phyloP scores from a whole-genome alignment of 1,284 basidiomycete genomes.

The Puccinia novopanici region DNA sequence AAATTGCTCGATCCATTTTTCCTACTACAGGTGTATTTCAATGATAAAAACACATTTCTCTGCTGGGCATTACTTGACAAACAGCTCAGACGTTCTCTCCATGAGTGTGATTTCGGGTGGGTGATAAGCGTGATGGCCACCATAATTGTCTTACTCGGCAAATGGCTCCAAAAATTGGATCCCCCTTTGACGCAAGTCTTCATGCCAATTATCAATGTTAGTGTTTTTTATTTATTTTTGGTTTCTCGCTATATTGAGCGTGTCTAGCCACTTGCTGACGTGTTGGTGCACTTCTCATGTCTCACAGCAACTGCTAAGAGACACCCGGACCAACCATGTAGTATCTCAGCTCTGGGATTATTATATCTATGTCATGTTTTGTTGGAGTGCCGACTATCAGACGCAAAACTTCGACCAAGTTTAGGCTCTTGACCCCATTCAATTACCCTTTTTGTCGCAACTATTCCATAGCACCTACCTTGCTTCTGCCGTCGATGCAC shows the following conservation, averaged over 20 bases:
- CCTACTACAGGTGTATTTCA: conserved; percentile 25
- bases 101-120: conserved; percentile 36
- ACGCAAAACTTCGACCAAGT: conserved; percentile 5
- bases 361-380: conserved; percentile 36
- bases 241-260: background rate
- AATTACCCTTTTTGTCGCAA: conserved; percentile 35
- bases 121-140: conserved; percentile 47
- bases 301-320: conserved; percentile 27
- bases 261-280: background rate
- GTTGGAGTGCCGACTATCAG: conserved; percentile 26
- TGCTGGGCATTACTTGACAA: conserved; percentile 26
- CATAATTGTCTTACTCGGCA: conserved; percentile 44
- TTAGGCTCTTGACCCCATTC: conserved; percentile 31
- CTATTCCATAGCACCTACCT: conserved; percentile 22
- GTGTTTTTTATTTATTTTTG: no score
- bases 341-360: conserved; percentile 47
- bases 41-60: conserved; percentile 10
- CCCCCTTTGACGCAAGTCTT: conserved; percentile 33
- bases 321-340: conserved; percentile 22
- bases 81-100: conserved; percentile 24
- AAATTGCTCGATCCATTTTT: background rate
- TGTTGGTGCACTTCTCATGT: background rate
- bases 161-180: conserved; percentile 23
- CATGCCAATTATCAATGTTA: conserved; percentile 33
- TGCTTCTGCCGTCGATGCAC: background rate